phyloP scores from a whole-genome alignment of 495 filamentous ascomycete species.

The Astrocystis sublimbata region DNA sequence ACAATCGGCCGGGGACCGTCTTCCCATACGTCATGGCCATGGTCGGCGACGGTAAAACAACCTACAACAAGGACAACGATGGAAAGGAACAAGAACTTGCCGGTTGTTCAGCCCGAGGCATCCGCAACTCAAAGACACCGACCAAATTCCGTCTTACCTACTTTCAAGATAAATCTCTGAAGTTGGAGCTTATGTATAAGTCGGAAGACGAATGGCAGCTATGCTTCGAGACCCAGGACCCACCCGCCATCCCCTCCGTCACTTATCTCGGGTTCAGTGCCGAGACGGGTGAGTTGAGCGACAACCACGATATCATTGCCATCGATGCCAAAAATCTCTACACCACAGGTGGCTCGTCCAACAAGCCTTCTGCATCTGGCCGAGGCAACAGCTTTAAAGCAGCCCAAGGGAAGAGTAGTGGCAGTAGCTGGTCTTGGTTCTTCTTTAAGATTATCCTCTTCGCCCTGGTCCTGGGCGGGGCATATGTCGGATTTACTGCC shows the following conservation, averaged over 20 bases:
- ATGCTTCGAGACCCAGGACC: constrained; percentile 78
- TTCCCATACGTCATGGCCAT: constrained; percentile 99
- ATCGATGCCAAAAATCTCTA: constrained; percentile 90
- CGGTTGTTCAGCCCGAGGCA: constrained; percentile 91
- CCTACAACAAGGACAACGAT: constrained; percentile 92
- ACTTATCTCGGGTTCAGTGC: constrained; percentile 94
- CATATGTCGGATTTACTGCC: constrained; percentile 80
- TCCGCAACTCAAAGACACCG: constrained; percentile 72
- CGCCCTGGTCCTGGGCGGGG: constrained; percentile 65
- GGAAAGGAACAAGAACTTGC: constrained; percentile 91
- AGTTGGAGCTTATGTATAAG: constrained; percentile 93
- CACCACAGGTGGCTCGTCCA: constrained; percentile 50
- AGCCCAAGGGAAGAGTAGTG: constrained; percentile 43
- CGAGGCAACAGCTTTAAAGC: constrained; percentile 38
- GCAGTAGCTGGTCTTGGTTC: constrained; percentile 91
- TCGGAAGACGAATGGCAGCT: constrained; percentile 80
- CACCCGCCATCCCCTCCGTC: constrained; percentile 80
- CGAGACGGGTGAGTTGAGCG: constrained; percentile 93
- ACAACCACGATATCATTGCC: constrained; percentile 96
- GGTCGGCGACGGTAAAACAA: constrained; percentile 85
- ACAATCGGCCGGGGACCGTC: constrained; percentile 90
- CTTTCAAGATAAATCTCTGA: constrained; percentile 92
- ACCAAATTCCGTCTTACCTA: constrained; percentile 90
- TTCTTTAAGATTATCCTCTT: constrained; percentile 82
- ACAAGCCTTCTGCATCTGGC: constrained; percentile 39